Percentiles rank a stretch among this genome's conserved stretches.
phyloP scores from a whole-genome alignment of 352 stramenopile genomes.

The Phytophthora niederhauseri region DNA sequence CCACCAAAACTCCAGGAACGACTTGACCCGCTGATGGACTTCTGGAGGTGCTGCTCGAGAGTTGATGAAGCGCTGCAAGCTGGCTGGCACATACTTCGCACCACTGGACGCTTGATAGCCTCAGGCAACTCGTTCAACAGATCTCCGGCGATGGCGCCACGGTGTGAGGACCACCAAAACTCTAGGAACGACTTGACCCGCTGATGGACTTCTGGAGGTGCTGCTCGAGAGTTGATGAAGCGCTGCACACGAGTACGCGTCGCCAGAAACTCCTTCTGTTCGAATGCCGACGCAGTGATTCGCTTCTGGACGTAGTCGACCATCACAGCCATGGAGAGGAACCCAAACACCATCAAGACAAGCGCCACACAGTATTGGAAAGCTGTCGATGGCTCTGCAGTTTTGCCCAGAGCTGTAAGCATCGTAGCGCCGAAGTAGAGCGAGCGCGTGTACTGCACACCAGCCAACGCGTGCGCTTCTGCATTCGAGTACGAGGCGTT shows the following conservation, averaged over 20 bases:
- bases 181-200: conserved; percentile 67
- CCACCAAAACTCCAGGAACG: conserved; percentile 78
- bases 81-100: conserved; percentile 54
- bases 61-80: conserved; percentile 60
- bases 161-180: conserved; percentile 74
- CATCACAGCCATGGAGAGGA: conserved; percentile 42
- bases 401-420: conserved; percentile 53
- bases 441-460: conserved; percentile 42
- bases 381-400: conserved; percentile 38
- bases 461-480: conserved; percentile 12
- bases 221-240: conserved; percentile 57
- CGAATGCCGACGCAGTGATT: conserved; percentile 51
- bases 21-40: conserved; percentile 57
- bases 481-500: conserved; percentile 18
- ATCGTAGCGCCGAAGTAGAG: conserved; percentile 54
- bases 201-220: conserved; percentile 48
- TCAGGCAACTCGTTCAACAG: conserved; percentile 60
- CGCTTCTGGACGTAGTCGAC: conserved; percentile 56
- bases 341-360: conserved; percentile 52
- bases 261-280: conserved; percentile 69
- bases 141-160: conserved; percentile 52
- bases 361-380: conserved; percentile 43
- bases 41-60: conserved; percentile 46
- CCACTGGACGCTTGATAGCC: conserved; percentile 55
- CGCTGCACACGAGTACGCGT: conserved; percentile 55